Evolutionary conservation across 345 rosid species (phyloP).

Genomic region (Punica granatum): DNA sequence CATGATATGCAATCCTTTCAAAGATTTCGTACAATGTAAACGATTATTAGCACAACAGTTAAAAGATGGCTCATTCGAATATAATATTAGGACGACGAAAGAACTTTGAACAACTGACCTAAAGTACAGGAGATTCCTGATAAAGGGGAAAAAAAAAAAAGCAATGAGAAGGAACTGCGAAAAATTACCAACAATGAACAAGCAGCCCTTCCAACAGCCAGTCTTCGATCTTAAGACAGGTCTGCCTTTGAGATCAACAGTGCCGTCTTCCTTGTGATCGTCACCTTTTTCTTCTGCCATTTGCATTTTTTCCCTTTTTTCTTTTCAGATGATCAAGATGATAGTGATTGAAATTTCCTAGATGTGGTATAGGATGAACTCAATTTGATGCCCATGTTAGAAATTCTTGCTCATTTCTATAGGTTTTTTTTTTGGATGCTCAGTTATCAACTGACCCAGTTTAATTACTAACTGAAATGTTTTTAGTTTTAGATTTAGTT

Average conservation of each 20-base stretch:
- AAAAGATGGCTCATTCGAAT: too few relatives aligned
- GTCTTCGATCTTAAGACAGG: conserved; percentile 40
- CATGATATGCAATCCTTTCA: conserved; percentile 65
- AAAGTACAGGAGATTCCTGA: too few relatives aligned
- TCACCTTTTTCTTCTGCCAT: conserved; percentile 29
- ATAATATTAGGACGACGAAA: too few relatives aligned
- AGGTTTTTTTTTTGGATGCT: neutral
- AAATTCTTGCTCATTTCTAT: neutral
- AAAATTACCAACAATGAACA: conserved; percentile 52
- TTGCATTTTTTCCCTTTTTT: conserved; percentile 10
- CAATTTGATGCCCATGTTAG: neutral
- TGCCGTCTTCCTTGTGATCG: conserved; percentile 46
- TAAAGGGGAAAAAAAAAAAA: too few relatives aligned
- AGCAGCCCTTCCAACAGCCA: conserved; percentile 51
- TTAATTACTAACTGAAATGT: too few relatives aligned
- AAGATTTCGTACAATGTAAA: conserved; percentile 49
- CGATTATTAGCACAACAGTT: conserved; percentile 23
- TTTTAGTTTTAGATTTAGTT: too few relatives aligned
- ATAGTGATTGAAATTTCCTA: neutral
- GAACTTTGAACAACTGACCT: too few relatives aligned
- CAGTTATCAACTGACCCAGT: neutral
- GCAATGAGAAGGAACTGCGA: too few relatives aligned
- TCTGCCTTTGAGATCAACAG: conserved; percentile 41
- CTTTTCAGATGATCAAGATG: neutral
- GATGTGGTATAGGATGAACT: neutral